Evolutionary conservation across 139 green algal genomes (phyloP).

Genomic region (Coelastrella sp.): DNA sequence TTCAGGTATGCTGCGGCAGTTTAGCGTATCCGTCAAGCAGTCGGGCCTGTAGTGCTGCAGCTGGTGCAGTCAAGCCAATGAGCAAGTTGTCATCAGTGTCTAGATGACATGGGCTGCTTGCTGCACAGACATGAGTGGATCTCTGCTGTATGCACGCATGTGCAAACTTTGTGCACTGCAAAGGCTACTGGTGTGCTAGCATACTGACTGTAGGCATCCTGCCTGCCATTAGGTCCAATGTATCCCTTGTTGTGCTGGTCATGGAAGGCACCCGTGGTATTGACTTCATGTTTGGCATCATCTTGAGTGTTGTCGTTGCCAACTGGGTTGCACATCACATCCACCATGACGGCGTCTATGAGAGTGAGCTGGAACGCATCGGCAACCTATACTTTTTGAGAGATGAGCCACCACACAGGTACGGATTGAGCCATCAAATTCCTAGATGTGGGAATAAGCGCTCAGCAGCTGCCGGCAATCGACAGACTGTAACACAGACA

Average conservation of each 20-base stretch:
- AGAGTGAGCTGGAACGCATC: constrained; percentile 88
- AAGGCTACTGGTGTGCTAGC: no score
- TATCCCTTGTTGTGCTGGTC: constrained; percentile 93
- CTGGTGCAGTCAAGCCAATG: background rate
- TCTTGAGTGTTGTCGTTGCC: constrained; percentile 86
- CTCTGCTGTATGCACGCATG: no score
- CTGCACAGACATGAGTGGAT: no score
- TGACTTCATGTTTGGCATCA: constrained; percentile 89
- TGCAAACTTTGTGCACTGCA: no score
- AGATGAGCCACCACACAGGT: constrained; percentile 79
- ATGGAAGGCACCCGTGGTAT: constrained; percentile 88
- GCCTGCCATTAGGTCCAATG: constrained; percentile 57
- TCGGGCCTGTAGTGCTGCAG: background rate
- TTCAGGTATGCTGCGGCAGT: constrained; percentile 67
- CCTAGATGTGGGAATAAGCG: background rate
- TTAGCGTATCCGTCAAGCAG: background rate
- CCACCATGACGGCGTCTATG: constrained; percentile 89
- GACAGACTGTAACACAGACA: background rate
- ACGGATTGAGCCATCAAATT: background rate
- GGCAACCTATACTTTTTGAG: constrained; percentile 85
- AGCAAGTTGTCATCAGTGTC: no score
- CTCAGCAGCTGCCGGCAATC: background rate
- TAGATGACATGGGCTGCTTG: no score
- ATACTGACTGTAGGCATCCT: no score
- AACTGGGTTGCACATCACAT: constrained; percentile 89